Evolutionary conservation across 2,329 filamentous ascomycete genomes (phyloP).

Genomic region (Coleophoma crateriformis): DNA sequence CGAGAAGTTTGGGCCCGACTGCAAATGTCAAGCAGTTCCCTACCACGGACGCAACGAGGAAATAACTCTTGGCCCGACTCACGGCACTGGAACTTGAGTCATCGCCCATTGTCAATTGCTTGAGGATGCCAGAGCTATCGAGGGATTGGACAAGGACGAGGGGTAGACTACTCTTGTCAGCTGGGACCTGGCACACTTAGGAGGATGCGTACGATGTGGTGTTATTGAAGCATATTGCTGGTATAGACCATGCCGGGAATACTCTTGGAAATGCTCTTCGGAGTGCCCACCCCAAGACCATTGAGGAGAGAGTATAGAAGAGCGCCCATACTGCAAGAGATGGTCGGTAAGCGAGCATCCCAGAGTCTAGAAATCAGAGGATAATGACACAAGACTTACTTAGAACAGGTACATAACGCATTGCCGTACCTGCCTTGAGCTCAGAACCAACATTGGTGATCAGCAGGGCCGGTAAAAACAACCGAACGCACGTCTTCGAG

Average conservation of each 20-base stretch:
- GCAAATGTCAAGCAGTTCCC: slow-evolving; percentile 58
- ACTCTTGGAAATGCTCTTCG: slow-evolving; percentile 34
- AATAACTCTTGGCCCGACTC: slow-evolving; percentile 56
- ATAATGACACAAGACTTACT: slow-evolving; percentile 23
- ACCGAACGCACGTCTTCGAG: slow-evolving; percentile 42
- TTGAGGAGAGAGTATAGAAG: slow-evolving; percentile 41
- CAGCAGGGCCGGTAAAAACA: slow-evolving; percentile 48
- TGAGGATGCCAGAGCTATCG: slow-evolving; percentile 43
- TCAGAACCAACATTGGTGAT: slow-evolving; percentile 47
- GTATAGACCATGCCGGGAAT: slow-evolving; percentile 46
- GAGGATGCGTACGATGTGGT: slow-evolving; percentile 36
- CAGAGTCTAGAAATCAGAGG: not conserved
- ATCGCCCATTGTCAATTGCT: slow-evolving; percentile 35
- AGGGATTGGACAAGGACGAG: slow-evolving; percentile 39
- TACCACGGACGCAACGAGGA: slow-evolving; percentile 58
- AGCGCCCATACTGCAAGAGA: slow-evolving; percentile 40
- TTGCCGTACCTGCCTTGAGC: slow-evolving; percentile 37
- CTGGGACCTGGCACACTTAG: not conserved
- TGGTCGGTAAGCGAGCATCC: slow-evolving; percentile 2
- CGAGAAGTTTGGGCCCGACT: slow-evolving; percentile 52
- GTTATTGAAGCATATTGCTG: slow-evolving; percentile 51
- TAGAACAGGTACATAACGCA: slow-evolving; percentile 42
- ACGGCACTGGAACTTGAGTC: slow-evolving; percentile 38
- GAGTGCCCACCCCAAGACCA: slow-evolving; percentile 37
- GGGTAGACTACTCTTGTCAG: slow-evolving; percentile 28